These are phyloP conservation scores for Diaporthe destruens DNA, from an alignment of 2,329 filamentous ascomycete species.

Conservation along the genomic window DNA sequence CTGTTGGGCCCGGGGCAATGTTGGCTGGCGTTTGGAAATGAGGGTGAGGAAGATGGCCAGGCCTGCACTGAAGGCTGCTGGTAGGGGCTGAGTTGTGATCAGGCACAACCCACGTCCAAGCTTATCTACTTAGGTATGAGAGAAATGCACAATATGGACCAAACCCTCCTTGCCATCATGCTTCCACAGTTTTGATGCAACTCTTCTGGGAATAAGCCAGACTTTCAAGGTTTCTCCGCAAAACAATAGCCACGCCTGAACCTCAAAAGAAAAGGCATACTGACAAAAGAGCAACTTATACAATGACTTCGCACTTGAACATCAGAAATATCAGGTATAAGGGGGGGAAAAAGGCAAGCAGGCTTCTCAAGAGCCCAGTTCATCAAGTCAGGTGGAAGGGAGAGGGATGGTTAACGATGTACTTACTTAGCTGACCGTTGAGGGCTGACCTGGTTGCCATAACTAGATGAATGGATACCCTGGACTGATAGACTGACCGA, in stretches of 20 bases:
- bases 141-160: neutral
- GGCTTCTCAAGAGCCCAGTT: constrained; percentile 9
- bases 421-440: constrained; percentile 12
- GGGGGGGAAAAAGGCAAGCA: neutral
- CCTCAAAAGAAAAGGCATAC: neutral
- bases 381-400: neutral
- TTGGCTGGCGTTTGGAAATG: constrained; percentile 28
- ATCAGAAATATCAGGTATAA: neutral
- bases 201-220: neutral
- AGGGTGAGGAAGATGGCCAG: constrained; percentile 29
- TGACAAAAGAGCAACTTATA: neutral
- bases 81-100: neutral
- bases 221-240: neutral
- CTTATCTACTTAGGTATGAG: neutral
- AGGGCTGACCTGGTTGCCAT: too few species aligned
- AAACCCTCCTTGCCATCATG: neutral
- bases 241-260: neutral
- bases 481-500: neutral
- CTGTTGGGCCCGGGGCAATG: constrained; percentile 23
- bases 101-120: neutral
- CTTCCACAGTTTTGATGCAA: neutral
- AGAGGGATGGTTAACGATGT: neutral
- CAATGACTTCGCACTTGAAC: neutral
- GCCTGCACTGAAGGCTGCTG: neutral
- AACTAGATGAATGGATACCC: neutral